phyloP scores from a whole-genome alignment of 106 monocot species.

The Alisma plantagoaquatica region DNA sequence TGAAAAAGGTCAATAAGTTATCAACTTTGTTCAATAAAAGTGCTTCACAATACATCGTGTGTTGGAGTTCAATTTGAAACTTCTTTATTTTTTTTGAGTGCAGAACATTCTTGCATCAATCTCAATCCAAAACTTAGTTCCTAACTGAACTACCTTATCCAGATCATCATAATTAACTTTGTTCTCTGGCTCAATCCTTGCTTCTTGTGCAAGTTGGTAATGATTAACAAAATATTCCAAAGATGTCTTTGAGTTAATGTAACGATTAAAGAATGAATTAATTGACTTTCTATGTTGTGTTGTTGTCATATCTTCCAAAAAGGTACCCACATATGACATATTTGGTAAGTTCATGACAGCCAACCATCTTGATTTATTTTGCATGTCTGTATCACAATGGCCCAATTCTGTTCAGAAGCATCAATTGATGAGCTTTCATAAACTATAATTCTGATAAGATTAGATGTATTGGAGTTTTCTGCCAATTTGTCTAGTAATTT shows the following conservation, averaged over 20 bases:
- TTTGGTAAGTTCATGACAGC: not conserved
- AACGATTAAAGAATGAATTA: slow-evolving; percentile 1
- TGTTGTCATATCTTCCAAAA: slow-evolving; percentile 10
- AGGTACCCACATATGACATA: slow-evolving; percentile 4
- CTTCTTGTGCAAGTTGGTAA: not conserved
- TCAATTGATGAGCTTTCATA: not conserved
- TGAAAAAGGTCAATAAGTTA: no score
- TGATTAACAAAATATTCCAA: slow-evolving; percentile 2
- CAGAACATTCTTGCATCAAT: not conserved
- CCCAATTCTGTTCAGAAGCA: slow-evolving; percentile 10
- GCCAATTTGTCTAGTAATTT: slow-evolving; percentile 4
- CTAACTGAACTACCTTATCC: no score
- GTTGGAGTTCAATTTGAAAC: no score
- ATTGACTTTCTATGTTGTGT: not conserved
- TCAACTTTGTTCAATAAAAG: no score
- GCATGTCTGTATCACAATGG: not conserved
- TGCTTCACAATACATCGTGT: no score
- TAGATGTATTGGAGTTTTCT: slow-evolving; percentile 1
- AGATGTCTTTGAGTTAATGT: not conserved
- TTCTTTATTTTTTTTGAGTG: no score
- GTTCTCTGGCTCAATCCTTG: no score
- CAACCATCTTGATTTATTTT: slow-evolving; percentile 1
- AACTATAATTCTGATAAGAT: not conserved
- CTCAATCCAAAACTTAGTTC: no score
- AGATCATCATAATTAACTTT: no score